phyloP scores from a whole-genome alignment of 1,284 basidiomycete genomes.

The Heterobasidion annosum region DNA sequence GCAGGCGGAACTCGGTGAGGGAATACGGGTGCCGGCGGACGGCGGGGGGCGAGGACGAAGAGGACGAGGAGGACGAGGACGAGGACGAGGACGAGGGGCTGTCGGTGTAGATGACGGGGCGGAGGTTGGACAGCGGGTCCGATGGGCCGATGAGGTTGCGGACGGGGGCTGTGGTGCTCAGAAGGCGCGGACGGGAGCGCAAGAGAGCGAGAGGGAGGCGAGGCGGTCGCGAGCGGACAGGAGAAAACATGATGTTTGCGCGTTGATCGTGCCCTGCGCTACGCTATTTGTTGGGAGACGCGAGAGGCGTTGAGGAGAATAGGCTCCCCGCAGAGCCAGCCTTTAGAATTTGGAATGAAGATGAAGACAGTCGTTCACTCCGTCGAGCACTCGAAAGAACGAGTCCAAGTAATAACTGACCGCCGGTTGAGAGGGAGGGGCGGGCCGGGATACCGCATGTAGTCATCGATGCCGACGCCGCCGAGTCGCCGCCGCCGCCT shows the following conservation, averaged over 20 bases:
- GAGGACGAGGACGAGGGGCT: constrained; percentile 15
- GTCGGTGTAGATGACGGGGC: constrained; percentile 67
- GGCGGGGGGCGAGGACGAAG: constrained; percentile 11
- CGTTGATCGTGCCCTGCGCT: too few relatives aligned
- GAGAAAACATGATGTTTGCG: constrained; percentile 3
- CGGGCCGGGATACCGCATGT: too few relatives aligned
- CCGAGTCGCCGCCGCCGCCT: too few relatives aligned
- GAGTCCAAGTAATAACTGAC: too few relatives aligned
- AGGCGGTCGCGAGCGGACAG: constrained; percentile 1
- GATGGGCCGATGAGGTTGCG: constrained; percentile 58
- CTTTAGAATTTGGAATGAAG: too few relatives aligned
- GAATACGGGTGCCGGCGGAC: constrained; percentile 57
- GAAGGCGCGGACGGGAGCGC: constrained; percentile 16
- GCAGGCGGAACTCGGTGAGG: constrained; percentile 48
- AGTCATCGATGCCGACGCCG: too few relatives aligned
- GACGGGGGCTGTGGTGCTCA: constrained; percentile 31
- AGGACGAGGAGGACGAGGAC: constrained; percentile 9
- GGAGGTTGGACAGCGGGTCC: constrained; percentile 67
- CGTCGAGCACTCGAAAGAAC: too few relatives aligned
- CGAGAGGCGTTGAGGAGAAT: too few relatives aligned
- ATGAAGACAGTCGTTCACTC: too few relatives aligned
- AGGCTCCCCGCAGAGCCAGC: too few relatives aligned
- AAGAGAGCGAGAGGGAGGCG: neutral
- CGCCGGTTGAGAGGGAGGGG: too few relatives aligned
- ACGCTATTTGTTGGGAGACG: too few relatives aligned